Evolutionary conservation across 2,329 filamentous ascomycete genomes (phyloP).

Genomic region (Ophiostoma fasciatum): DNA sequence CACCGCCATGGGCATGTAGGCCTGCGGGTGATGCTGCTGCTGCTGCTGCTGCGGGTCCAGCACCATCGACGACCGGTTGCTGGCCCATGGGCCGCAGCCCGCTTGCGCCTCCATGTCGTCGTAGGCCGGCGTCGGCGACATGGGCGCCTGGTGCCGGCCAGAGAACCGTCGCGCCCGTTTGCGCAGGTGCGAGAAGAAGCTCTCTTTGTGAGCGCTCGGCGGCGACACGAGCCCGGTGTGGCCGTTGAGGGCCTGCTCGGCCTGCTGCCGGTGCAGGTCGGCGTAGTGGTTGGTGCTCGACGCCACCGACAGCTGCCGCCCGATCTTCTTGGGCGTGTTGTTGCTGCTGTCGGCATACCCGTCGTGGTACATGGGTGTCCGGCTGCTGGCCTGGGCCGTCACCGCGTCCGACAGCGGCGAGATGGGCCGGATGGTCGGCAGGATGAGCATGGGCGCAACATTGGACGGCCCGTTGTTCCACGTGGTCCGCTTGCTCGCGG

Average conservation of each 20-base stretch:
- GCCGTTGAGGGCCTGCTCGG: constrained; percentile 79
- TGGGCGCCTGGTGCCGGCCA: constrained; percentile 77
- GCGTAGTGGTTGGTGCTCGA: constrained; percentile 89
- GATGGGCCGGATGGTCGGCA: constrained; percentile 86
- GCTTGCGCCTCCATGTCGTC: constrained; percentile 90
- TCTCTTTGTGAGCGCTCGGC: constrained; percentile 70
- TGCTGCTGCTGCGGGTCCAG: constrained; percentile 40
- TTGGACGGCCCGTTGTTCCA: constrained; percentile 78
- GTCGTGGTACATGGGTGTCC: constrained; percentile 39
- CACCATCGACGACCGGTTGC: constrained; percentile 71
- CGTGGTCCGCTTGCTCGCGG: constrained; percentile 68
- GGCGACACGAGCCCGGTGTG: constrained; percentile 62
- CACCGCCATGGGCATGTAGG: constrained; percentile 9
- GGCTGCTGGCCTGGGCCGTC: constrained; percentile 69
- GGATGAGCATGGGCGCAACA: constrained; percentile 82
- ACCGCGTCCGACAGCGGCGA: constrained; percentile 93
- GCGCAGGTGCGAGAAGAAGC: constrained; percentile 93
- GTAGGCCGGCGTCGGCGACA: constrained; percentile 59
- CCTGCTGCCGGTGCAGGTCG: constrained; percentile 78
- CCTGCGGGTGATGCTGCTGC: no score
- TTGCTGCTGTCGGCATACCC: constrained; percentile 26
- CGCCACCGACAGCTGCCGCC: constrained; percentile 80
- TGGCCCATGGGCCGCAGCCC: constrained; percentile 79
- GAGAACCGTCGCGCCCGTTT: constrained; percentile 89
- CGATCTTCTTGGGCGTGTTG: constrained; percentile 76